Conservation (phyloP, 495 filamentous ascomycete genomes). For the Cladorrhinum samala region DNA sequence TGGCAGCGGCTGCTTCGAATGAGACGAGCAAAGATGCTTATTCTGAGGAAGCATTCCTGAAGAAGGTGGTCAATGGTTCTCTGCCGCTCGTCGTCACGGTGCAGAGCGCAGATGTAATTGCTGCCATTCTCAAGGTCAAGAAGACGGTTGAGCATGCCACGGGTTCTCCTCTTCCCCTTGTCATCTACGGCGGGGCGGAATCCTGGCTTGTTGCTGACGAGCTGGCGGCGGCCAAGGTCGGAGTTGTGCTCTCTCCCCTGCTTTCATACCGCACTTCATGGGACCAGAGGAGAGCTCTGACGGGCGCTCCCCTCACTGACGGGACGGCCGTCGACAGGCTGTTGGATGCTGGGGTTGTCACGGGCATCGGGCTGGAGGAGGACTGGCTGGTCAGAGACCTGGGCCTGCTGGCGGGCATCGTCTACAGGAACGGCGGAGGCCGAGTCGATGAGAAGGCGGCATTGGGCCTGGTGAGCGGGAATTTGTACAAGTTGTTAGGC, state of each 20-base stretch:
- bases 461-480: conserved; percentile 36
- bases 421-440: conserved; percentile 43
- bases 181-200: conserved; percentile 46
- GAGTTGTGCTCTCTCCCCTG: conserved; percentile 44
- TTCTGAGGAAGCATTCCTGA: conserved; percentile 34
- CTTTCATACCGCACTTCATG: conserved; percentile 36
- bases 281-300: conserved; percentile 43
- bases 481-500: conserved; percentile 45
- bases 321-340: conserved; percentile 43
- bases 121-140: conserved; percentile 36
- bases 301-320: conserved; percentile 48
- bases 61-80: conserved; percentile 32
- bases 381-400: conserved; percentile 45
- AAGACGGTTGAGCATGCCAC: conserved; percentile 23
- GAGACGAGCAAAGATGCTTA: conserved; percentile 26
- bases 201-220: conserved; percentile 42
- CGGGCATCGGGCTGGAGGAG: conserved; percentile 42
- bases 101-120: conserved; percentile 42
- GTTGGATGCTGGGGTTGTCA: conserved; percentile 38
- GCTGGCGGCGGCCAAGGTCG: conserved; percentile 38
- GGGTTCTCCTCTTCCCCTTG: conserved; percentile 26
- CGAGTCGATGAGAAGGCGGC: conserved; percentile 36
- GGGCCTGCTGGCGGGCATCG: conserved; percentile 45
- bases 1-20: conserved; percentile 26
- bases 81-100: conserved; percentile 36